Base-by-base conservation (phyloP, 805 yeast species). In the Ogataea pini region DNA sequence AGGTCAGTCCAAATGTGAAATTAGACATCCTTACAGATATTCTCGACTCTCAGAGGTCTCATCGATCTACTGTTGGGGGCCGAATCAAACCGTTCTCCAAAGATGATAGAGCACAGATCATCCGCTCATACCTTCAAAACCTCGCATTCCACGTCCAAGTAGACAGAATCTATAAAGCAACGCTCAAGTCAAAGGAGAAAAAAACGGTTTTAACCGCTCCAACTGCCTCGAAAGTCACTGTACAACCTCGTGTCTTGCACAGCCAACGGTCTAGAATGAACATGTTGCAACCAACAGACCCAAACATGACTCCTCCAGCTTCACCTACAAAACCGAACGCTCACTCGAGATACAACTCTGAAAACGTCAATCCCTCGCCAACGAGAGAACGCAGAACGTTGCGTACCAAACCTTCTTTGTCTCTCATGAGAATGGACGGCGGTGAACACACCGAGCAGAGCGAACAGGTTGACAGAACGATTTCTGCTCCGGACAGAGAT, bases 141-240 rank as follows among this genome's bases (percentile, higher is more conserved):
- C 57, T 85, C 41, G 86, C 87, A 13, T 75, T 80, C 45, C 73
- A 78, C 47, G 79, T 84, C 13, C 91, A 85, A 64, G 78, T 83
- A n/a, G 79, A 78, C 9, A 66, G 91, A 42, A 77, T 85, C 9
- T 83, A 76, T 62, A 77, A 76, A 56, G 83, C 82, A 2, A 62
- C 72, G 19, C 47, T 74, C 38, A 58, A 52, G 40, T 49, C 64
- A 1, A 63, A 60, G 49, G 56, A 47, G 36, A 48, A 44, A 16
- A 38, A n/a, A 31, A 16, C 36, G 28, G 20, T 40, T 33, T 10
- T 32, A 13, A 16, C 47, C 8, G 36, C 33, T 14, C 28, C 44
- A 7, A 10, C 25, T 22, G 12, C 28, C 41, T 12, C 25, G 14
- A 42, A 33, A 22, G 38, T 42, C 32, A 42, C 45, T 6, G 7